Percentiles rank a stretch among this genome's conserved stretches.
These are phyloP conservation scores for Rhododendron mucronatum DNA, from an alignment of 148 eudicot species.

Conservation along the genomic window DNA sequence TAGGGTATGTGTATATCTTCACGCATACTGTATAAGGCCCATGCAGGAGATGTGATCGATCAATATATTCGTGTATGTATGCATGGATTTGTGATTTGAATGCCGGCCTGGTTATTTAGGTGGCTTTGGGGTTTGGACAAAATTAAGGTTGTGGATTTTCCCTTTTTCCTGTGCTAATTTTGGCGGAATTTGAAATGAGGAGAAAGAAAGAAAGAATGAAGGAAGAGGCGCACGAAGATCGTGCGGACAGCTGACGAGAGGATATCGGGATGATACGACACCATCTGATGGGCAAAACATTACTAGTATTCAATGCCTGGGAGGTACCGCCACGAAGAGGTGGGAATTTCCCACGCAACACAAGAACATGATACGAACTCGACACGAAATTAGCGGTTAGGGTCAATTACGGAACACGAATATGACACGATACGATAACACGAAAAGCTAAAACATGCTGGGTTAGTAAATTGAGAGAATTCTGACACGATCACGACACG, in stretches of 20 bases:
- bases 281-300: neutral
- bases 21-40: neutral
- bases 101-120: neutral
- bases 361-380: too few species aligned
- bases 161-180: neutral
- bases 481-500: too few species aligned
- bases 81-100: neutral
- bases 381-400: too few species aligned
- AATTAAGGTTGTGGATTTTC: neutral
- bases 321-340: too few species aligned
- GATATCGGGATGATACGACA: neutral
- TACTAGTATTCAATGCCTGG: too few species aligned
- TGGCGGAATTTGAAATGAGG: neutral
- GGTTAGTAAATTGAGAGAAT: too few species aligned
- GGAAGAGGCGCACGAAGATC: neutral
- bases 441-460: too few species aligned
- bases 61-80: neutral
- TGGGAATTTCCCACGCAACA: too few species aligned
- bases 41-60: neutral
- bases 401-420: too few species aligned
- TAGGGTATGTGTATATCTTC: neutral
- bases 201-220: neutral
- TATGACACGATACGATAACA: too few species aligned
- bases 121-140: neutral
- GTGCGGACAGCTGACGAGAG: neutral